A percentile compares a stretch with the other conserved stretches of the same genome.
phyloP scores from a whole-genome alignment of 2,329 filamentous ascomycete genomes.

The Aspergillus carbonarius region DNA sequence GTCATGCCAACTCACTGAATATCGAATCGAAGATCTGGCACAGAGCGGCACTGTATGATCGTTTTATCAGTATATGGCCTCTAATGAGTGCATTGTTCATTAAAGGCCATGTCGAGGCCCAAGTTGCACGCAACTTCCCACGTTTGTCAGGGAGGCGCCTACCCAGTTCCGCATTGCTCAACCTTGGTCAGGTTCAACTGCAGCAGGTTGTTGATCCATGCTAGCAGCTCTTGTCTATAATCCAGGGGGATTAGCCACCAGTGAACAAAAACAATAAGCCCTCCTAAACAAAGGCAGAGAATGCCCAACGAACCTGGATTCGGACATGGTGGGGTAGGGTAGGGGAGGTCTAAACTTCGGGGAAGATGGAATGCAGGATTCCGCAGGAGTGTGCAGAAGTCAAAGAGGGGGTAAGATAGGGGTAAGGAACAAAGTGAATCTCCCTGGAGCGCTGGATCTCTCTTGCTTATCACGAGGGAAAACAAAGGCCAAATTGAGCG shows the following conservation, averaged over 20 bases:
- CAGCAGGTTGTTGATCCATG: slow-evolving; percentile 96
- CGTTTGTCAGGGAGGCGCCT: slow-evolving; percentile 35
- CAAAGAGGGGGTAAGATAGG: neutral
- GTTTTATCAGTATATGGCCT: slow-evolving; percentile 9
- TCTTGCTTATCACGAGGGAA: slow-evolving; percentile 16
- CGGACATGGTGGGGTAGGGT: slow-evolving; percentile 56
- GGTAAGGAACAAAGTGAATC: slow-evolving; percentile 1
- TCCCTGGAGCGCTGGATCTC: neutral
- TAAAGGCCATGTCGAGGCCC: neutral
- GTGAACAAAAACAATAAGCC: neutral
- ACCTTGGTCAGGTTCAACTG: slow-evolving; percentile 98
- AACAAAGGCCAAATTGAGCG: slow-evolving; percentile 12
- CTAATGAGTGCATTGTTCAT: neutral
- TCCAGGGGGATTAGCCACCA: neutral
- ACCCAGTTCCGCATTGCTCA: slow-evolving; percentile 99
- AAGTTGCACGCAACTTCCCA: neutral
- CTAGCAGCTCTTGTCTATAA: slow-evolving; percentile 87
- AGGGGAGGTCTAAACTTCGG: neutral
- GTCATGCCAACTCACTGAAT: slow-evolving; percentile 61
- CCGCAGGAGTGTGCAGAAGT: neutral
- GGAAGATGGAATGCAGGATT: neutral
- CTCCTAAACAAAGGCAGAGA: neutral
- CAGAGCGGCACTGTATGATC: slow-evolving; percentile 70
- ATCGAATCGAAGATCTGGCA: slow-evolving; percentile 99
- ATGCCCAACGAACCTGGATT: slow-evolving; percentile 56